Evolutionary conservation across 306 rosid species (phyloP), one percentile per base, ranked within the genome.

Genomic region (Styphnolobium japonicum): DNA sequence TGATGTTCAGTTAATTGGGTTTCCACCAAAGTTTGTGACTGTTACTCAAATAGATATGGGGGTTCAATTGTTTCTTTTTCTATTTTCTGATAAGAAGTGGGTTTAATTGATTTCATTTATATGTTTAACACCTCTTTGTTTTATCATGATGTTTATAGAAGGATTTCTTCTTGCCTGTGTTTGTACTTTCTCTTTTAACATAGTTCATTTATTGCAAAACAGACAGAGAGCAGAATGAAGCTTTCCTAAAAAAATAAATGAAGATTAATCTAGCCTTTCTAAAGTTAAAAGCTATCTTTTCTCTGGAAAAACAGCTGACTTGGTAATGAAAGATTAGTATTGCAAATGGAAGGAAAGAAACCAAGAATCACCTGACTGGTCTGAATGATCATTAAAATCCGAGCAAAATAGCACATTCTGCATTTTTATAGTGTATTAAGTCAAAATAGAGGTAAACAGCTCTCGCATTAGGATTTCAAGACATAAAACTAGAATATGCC

Each of bases 381-480:
- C 90, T 49, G 89, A 49, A 75, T 79, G 87, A 80, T 89, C 83
- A 36, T 84, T 89, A 77, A 90, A 86, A 76, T 87, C 91, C 36
- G 93, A 72, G 86, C 90, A 85, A 79, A 89, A 87, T 43, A 90
- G 69, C 64, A 90, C 16, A 49, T 89, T 86, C 97, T 92, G 95
- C 87, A 88, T 61, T 67, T 78, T 76, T 66, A 82, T 51, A 25
- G n/a, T 52, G 60, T 53, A 51, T 31, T 36, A 75, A 62, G 77
- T 85, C 64, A 88, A 71, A 58, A 18, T 4, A 33, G 16, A 67
- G 81, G 31, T 67, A 76, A 71, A 36, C 15, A 77, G 21, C 4
- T 27, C 18, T 56, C 51, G 62, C 12, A 67, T 9, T 25, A 86
- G 65, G 43, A 63, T 34, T 70, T 4, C 16, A 53, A 58, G 53